These are phyloP conservation scores for Debaryomycetaceae sp. DNA, from an alignment of 1,139 yeast species.

Conservation along the genomic window DNA sequence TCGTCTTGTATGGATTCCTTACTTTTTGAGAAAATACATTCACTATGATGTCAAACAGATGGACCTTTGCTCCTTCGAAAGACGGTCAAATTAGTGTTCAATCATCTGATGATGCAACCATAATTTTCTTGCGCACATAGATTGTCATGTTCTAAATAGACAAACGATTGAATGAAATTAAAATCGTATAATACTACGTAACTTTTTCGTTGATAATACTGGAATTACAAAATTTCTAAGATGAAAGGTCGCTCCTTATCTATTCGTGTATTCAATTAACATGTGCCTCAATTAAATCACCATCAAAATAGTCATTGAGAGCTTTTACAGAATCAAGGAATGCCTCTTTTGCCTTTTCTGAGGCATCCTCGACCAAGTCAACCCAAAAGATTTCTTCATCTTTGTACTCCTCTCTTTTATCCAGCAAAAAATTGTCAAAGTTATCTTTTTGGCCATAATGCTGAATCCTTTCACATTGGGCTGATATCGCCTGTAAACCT, in stretches of 20 bases:
- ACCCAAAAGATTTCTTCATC: conserved; percentile 46
- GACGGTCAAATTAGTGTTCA: conserved; percentile 1
- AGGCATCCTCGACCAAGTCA: conserved; percentile 49
- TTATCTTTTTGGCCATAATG: conserved; percentile 67
- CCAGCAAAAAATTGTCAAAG: conserved; percentile 38
- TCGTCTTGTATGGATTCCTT: conserved; percentile 46
- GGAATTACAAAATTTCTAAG: no score
- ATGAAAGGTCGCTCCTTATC: no score
- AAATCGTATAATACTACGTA: no score
- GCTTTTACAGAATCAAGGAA: conserved; percentile 54
- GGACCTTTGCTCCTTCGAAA: conserved; percentile 42
- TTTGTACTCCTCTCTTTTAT: conserved; percentile 7
- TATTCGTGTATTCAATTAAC: no score
- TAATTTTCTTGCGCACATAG: no score
- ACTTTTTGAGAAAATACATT: conserved; percentile 16
- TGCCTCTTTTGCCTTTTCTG: conserved; percentile 53
- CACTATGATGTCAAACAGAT: conserved; percentile 36
- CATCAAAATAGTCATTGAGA: conserved; percentile 57
- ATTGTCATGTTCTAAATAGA: no score
- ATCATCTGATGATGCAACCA: no score
- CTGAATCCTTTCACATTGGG: conserved; percentile 90
- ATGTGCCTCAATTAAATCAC: conserved; percentile 15
- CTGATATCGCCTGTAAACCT: conserved; percentile 77
- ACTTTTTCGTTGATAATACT: no score
- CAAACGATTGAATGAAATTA: no score